A percentile compares a stretch with the other conserved stretches of the same genome.
phyloP scores from a whole-genome alignment of 2,329 filamentous ascomycete species.

The Pyricularia grisea region DNA sequence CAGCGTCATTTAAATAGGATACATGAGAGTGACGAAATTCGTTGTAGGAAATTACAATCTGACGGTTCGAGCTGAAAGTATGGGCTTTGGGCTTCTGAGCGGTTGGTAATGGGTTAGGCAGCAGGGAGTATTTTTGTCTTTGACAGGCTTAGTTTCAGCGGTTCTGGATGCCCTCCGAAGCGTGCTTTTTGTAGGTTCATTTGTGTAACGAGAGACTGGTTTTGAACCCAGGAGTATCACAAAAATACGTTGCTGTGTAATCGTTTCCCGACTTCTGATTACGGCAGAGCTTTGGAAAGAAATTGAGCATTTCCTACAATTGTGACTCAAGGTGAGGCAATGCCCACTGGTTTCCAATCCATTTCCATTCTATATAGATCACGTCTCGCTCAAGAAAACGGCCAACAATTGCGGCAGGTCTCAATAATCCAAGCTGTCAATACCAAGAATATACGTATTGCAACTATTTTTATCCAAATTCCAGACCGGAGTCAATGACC shows the following conservation, averaged over 20 bases:
- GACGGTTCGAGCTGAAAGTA: background rate
- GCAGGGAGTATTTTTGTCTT: background rate
- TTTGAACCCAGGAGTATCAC: no score
- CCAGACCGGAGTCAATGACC: background rate
- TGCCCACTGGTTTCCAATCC: no score
- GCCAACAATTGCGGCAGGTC: no score
- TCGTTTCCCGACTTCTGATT: no score
- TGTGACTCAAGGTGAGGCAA: no score
- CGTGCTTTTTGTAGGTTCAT: no score
- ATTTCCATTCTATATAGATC: no score
- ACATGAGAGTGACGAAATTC: background rate
- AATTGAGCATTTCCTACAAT: no score
- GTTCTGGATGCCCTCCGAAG: background rate
- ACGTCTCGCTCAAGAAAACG: no score
- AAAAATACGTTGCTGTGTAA: no score
- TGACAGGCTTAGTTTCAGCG: background rate
- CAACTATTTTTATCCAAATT: background rate
- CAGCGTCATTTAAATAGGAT: background rate
- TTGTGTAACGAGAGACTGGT: no score
- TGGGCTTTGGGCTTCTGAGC: background rate
- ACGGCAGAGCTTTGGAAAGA: no score
- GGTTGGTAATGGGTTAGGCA: background rate
- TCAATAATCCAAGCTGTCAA: background rate
- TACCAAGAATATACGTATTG: background rate
- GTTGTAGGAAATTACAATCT: background rate